A percentile compares a stretch with the other conserved stretches of the same genome.
phyloP scores from a whole-genome alignment of 31 red algal species.

The Endocladia muricata region DNA sequence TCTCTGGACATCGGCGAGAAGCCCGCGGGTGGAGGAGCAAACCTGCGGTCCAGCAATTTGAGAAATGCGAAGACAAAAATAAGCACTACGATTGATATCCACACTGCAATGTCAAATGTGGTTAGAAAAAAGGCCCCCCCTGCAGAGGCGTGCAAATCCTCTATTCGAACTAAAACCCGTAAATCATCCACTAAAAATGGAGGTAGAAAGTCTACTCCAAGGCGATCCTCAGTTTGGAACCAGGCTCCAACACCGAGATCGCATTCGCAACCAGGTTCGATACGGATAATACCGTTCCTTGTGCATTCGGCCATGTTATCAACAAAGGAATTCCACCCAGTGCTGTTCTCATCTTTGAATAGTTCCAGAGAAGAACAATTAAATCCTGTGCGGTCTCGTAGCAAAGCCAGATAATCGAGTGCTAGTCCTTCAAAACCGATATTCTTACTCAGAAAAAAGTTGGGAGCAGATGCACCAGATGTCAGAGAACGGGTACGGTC shows the following conservation, averaged over 20 bases:
- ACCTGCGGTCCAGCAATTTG: slow-evolving; percentile 4
- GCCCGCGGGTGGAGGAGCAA: not conserved
- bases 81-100: slow-evolving; percentile 4
- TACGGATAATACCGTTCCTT: not conserved
- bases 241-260: not conserved
- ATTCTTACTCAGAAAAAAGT: no score
- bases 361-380: not conserved
- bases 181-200: not conserved
- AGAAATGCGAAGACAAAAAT: not conserved
- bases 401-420: not conserved
- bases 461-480: no score
- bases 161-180: not conserved
- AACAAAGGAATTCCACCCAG: not conserved
- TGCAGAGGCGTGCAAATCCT: not conserved
- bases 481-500: no score
- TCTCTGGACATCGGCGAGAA: not conserved
- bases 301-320: not conserved
- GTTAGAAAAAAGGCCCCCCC: not conserved
- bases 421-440: not conserved
- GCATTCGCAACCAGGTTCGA: not conserved
- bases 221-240: not conserved
- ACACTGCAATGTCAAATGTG: not conserved
- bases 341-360: not conserved
- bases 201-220: not conserved
- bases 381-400: not conserved